Conservation (phyloP, 352 stramenopile species). For the Phytophthora megakarya region DNA sequence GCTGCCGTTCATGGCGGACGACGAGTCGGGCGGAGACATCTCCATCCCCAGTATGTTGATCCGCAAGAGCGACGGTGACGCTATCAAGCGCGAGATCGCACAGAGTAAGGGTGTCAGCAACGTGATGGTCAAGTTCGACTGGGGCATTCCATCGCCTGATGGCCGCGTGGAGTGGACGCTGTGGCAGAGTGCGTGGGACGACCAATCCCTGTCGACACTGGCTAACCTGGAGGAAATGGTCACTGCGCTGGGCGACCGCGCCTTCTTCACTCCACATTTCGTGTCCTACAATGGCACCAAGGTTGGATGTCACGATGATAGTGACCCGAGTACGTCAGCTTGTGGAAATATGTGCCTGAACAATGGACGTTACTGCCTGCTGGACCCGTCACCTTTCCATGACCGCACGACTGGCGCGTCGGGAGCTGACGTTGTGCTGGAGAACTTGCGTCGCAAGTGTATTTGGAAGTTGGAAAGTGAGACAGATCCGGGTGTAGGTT, state of each 20-base stretch:
- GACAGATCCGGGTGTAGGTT: conserved; percentile 82
- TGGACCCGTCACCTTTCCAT: conserved; percentile 95
- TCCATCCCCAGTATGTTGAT: conserved; percentile 96
- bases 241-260: conserved; percentile 85
- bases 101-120: conserved; percentile 90
- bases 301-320: conserved; percentile 88
- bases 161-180: conserved; percentile 97
- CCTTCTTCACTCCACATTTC: conserved; percentile 96
- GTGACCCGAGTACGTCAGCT: conserved; percentile 61
- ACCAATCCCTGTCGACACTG: conserved; percentile 78
- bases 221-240: conserved; percentile 86
- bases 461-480: conserved; percentile 92
- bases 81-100: conserved; percentile 90
- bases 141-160: conserved; percentile 93
- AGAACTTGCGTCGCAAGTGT: conserved; percentile 94
- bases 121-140: conserved; percentile 96
- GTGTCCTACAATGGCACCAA: conserved; percentile 96
- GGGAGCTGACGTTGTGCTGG: conserved; percentile 94
- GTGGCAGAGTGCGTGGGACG: conserved; percentile 95
- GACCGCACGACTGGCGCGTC: conserved; percentile 92
- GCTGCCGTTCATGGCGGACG: conserved; percentile 92
- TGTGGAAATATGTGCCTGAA: conserved; percentile 98
- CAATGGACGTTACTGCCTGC: conserved; percentile 96
- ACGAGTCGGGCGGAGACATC: conserved; percentile 96
- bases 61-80: conserved; percentile 94